Percentiles rank a stretch among this genome's conserved stretches.
These are phyloP conservation scores for Fusarium marasasianum DNA, from an alignment of 2,329 filamentous ascomycete genomes.

Conservation along the genomic window DNA sequence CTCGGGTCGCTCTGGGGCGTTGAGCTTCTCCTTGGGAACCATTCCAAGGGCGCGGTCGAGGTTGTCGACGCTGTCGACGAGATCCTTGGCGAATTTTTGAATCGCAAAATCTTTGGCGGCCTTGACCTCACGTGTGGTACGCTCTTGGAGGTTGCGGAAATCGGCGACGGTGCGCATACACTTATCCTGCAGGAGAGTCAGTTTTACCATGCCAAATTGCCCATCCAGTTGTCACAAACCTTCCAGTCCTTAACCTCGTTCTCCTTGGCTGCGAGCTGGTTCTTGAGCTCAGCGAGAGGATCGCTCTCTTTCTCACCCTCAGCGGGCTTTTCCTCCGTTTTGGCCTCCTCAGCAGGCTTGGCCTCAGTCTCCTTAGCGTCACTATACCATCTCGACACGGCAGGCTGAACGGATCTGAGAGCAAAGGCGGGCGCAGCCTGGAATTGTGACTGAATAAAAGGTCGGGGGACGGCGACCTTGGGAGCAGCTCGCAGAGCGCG, in stretches of 20 bases:
- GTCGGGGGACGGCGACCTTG: conserved; percentile 48
- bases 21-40: conserved; percentile 79
- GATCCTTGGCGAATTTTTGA: conserved; percentile 92
- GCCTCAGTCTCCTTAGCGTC: conserved; percentile 52
- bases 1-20: conserved; percentile 58
- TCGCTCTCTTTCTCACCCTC: conserved; percentile 47
- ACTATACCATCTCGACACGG: conserved; percentile 58
- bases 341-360: conserved; percentile 44
- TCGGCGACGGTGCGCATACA: conserved; percentile 94
- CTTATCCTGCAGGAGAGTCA: conserved; percentile 74
- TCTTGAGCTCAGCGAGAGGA: conserved; percentile 57
- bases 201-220: not conserved
- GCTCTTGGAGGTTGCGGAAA: conserved; percentile 97
- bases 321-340: conserved; percentile 42
- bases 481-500: conserved; percentile 56
- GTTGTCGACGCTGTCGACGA: conserved; percentile 96
- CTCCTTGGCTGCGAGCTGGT: conserved; percentile 62
- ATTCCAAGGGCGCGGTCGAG: conserved; percentile 89
- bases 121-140: conserved; percentile 90
- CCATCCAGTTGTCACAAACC: conserved; percentile 60
- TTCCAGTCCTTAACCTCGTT: conserved; percentile 78
- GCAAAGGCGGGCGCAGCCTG: conserved; percentile 50
- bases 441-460: conserved; percentile 51
- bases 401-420: conserved; percentile 50
- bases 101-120: conserved; percentile 91